phyloP scores from a whole-genome alignment of 2,329 filamentous ascomycete genomes.

The Cladophialophora exuberans region DNA sequence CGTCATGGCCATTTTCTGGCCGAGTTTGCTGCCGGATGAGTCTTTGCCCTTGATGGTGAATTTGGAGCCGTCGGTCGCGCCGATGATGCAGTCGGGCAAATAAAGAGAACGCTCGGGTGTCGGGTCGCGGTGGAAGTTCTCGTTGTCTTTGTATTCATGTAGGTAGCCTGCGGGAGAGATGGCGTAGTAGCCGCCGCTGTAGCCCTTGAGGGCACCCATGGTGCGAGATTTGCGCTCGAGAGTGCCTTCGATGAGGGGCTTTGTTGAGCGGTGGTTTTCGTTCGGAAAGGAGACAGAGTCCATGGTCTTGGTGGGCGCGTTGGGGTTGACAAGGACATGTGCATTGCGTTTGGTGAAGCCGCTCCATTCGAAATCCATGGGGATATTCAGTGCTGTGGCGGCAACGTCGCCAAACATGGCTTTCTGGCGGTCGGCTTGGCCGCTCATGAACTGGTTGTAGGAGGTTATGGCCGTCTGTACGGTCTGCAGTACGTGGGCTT shows the following conservation, averaged over 20 bases:
- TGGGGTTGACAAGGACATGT: slow-evolving; percentile 76
- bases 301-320: slow-evolving; percentile 72
- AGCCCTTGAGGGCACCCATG: slow-evolving; percentile 74
- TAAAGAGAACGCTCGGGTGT: slow-evolving; percentile 87
- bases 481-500: slow-evolving; percentile 80
- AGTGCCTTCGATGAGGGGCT: slow-evolving; percentile 81
- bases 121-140: slow-evolving; percentile 72
- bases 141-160: slow-evolving; percentile 95
- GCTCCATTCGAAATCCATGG: slow-evolving; percentile 88
- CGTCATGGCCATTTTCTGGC: slow-evolving; percentile 76
- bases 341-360: slow-evolving; percentile 75
- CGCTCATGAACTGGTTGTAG: slow-evolving; percentile 78
- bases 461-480: slow-evolving; percentile 81
- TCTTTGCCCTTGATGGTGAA: slow-evolving; percentile 98
- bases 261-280: slow-evolving; percentile 78
- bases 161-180: slow-evolving; percentile 85
- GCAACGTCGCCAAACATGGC: slow-evolving; percentile 84
- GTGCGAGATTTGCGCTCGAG: slow-evolving; percentile 91
- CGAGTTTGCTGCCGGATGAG: slow-evolving; percentile 73
- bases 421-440: slow-evolving; percentile 79
- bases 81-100: slow-evolving; percentile 84
- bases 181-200: slow-evolving; percentile 83
- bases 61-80: slow-evolving; percentile 72
- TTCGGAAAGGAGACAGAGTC: slow-evolving; percentile 82
- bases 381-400: slow-evolving; percentile 73